phyloP scores from a whole-genome alignment of 129 eudicot species.

The Artemisia argyi region DNA sequence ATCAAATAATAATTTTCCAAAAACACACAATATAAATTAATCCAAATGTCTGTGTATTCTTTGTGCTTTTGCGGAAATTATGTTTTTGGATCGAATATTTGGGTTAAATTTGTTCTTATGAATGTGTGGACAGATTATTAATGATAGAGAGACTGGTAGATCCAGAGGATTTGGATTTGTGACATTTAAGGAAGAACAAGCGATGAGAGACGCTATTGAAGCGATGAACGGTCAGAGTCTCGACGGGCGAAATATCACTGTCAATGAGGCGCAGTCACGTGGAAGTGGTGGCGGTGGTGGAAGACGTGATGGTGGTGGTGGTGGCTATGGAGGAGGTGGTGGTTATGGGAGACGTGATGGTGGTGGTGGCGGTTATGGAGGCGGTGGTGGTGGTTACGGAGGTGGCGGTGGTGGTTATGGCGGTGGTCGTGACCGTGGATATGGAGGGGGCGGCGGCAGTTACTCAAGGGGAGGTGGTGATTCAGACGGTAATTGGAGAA shows the following conservation, averaged over 20 bases:
- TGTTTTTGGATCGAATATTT: not conserved
- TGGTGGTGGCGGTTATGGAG: constrained; percentile 24
- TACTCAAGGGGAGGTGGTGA: not conserved
- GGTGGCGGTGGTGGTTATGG: constrained; percentile 31
- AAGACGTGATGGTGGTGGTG: constrained; percentile 34
- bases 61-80: not conserved
- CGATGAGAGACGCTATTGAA: constrained; percentile 81
- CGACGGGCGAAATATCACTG: constrained; percentile 89
- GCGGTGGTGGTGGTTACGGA: constrained; percentile 23
- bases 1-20: no score
- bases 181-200: constrained; percentile 63
- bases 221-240: constrained; percentile 89
- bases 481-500: not conserved
- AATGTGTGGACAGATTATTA: constrained; percentile 49
- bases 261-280: constrained; percentile 92
- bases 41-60: no score
- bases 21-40: no score
- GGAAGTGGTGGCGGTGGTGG: constrained; percentile 74
- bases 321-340: constrained; percentile 33
- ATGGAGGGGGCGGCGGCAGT: not conserved
- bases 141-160: constrained; percentile 88
- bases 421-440: constrained; percentile 9
- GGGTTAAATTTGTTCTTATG: constrained; percentile 26
- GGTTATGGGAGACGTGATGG: constrained; percentile 31
- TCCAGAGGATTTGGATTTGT: constrained; percentile 92